phyloP scores from a whole-genome alignment of 83 land plant genomes.

The Picea engelmannii region DNA sequence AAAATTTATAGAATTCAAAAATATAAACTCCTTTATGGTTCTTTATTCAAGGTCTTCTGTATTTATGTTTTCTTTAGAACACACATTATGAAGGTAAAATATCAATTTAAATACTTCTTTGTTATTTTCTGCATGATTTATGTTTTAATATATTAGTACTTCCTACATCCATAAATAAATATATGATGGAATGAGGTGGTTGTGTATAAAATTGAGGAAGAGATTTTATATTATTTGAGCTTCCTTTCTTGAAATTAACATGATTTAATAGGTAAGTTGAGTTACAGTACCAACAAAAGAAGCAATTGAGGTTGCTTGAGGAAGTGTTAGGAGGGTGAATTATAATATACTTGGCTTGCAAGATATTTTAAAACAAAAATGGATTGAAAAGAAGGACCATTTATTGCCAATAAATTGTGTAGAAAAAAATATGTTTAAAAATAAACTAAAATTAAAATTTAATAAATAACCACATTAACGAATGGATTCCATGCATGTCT shows the following conservation, averaged over 20 bases:
- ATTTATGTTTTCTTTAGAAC: not conserved
- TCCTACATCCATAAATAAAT: not conserved
- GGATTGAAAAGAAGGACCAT: slow-evolving; percentile 92
- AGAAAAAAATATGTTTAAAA: no score
- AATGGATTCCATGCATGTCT: no score
- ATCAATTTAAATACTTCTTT: not conserved
- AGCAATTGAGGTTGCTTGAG: slow-evolving; percentile 91
- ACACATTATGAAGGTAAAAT: not conserved
- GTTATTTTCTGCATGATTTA: not conserved
- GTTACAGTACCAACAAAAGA: slow-evolving; percentile 83
- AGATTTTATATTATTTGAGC: not conserved
- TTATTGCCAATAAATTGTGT: slow-evolving; percentile 43
- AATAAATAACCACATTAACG: no score
- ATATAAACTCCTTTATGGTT: not conserved
- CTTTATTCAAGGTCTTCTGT: not conserved
- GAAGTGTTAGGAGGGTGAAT: slow-evolving; percentile 78
- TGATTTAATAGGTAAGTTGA: slow-evolving; percentile 71
- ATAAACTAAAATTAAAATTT: no score
- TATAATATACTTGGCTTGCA: slow-evolving; percentile 83
- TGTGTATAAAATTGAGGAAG: not conserved
- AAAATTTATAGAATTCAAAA: not conserved
- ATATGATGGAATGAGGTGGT: not conserved
- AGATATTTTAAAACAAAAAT: slow-evolving; percentile 81
- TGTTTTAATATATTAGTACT: not conserved
- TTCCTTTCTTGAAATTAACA: not conserved